phyloP scores from a whole-genome alignment of 2,329 filamentous ascomycete genomes.

The Cadophora luteo-olivacea region DNA sequence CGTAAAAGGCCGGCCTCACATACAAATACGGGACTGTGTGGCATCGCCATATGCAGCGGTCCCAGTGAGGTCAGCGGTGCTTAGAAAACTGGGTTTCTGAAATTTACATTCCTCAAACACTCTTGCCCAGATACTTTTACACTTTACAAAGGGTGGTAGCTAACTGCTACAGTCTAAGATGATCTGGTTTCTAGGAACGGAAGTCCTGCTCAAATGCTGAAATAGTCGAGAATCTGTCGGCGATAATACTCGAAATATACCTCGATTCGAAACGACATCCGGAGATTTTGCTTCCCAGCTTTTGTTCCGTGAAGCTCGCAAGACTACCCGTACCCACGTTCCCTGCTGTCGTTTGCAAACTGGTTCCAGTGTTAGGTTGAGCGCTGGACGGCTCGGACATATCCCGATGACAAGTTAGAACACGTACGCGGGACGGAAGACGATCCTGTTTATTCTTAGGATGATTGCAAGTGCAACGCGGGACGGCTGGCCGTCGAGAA shows the following conservation, averaged over 20 bases:
- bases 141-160: neutral
- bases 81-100: constrained; percentile 41
- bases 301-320: neutral
- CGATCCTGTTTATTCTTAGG: neutral
- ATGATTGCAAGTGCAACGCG: constrained; percentile 5
- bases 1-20: constrained; percentile 39
- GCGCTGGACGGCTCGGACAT: neutral
- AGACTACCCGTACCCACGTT: neutral
- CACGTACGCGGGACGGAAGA: neutral
- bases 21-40: constrained; percentile 26
- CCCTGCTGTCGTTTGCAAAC: neutral
- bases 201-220: neutral
- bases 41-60: constrained; percentile 43
- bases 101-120: constrained; percentile 2
- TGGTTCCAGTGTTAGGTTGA: neutral
- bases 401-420: neutral
- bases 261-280: constrained; percentile 6
- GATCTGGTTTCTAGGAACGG: neutral
- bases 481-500: neutral
- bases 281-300: neutral
- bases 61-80: constrained; percentile 39
- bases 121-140: neutral
- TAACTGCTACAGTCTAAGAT: constrained; percentile 1
- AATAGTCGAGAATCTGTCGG: neutral
- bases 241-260: neutral